phyloP scores from a whole-genome alignment of 306 rosid genomes.

The Trifolium dubium region DNA sequence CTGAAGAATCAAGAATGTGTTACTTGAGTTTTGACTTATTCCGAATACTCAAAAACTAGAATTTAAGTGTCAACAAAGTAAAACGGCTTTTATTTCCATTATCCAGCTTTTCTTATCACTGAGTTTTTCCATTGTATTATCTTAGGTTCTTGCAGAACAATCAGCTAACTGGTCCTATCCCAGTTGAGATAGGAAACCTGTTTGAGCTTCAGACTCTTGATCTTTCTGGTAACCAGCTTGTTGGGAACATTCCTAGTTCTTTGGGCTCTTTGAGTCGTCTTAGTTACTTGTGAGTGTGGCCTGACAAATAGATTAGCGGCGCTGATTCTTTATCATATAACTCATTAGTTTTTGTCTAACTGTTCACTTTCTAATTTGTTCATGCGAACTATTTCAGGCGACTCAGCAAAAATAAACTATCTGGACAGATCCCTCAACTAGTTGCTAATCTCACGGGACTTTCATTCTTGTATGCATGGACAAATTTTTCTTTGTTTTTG shows the following conservation, averaged over 20 bases:
- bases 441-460: constrained; percentile 85
- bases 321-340: constrained; percentile 23
- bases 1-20: not conserved
- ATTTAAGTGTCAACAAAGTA: too few relatives aligned
- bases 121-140: constrained; percentile 32
- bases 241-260: constrained; percentile 76
- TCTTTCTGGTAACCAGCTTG: constrained; percentile 80
- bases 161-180: constrained; percentile 78
- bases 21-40: not conserved
- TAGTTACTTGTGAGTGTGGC: constrained; percentile 91
- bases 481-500: constrained; percentile 5
- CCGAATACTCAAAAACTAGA: not conserved
- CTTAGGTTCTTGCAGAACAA: constrained; percentile 89
- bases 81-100: not conserved
- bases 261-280: constrained; percentile 75
- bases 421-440: constrained; percentile 80
- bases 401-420: constrained; percentile 78
- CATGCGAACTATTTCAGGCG: constrained; percentile 88
- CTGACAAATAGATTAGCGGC: constrained; percentile 29
- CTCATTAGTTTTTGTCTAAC: constrained; percentile 43
- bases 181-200: constrained; percentile 77
- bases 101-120: constrained; percentile 20
- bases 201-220: constrained; percentile 84
- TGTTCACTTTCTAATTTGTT: constrained; percentile 46
- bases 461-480: constrained; percentile 69